Evolutionary conservation across 1,284 basidiomycete genomes (phyloP).

Genomic region (Fistulina hepatica): DNA sequence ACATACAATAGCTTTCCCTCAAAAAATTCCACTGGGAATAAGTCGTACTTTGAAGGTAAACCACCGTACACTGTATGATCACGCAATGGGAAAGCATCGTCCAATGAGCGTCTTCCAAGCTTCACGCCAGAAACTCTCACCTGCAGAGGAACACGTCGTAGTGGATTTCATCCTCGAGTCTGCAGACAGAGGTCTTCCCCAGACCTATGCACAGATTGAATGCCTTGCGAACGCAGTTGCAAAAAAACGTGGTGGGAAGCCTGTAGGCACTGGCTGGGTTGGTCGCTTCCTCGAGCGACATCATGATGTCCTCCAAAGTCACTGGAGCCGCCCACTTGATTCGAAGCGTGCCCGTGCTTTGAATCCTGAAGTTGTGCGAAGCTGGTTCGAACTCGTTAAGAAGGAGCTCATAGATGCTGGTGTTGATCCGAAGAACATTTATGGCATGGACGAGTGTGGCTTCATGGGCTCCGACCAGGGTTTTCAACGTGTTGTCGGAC

Average conservation of each 20-base stretch:
- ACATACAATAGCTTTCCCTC: too few species aligned
- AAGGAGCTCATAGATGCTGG: conserved; percentile 6
- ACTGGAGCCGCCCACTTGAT: conserved; percentile 5
- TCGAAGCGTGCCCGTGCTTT: not conserved
- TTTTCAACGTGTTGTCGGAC: conserved; percentile 18
- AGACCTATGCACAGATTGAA: conserved; percentile 1
- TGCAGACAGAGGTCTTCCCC: conserved; percentile 8
- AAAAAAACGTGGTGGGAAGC: conserved; percentile 1
- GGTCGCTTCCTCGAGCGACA: not conserved
- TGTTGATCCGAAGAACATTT: conserved; percentile 19
- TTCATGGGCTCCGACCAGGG: conserved; percentile 17
- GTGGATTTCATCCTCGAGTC: conserved; percentile 7
- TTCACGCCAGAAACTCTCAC: too few species aligned
- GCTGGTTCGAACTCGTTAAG: conserved; percentile 1
- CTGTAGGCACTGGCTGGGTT: conserved; percentile 4
- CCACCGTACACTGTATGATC: too few species aligned
- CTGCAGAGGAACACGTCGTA: conserved; percentile 7
- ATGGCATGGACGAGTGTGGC: conserved; percentile 26
- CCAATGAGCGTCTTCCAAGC: too few species aligned
- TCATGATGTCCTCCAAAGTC: not conserved
- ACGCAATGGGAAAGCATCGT: too few species aligned
- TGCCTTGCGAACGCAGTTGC: conserved; percentile 7
- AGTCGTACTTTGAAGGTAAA: too few species aligned
- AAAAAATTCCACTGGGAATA: too few species aligned
- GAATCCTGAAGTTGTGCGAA: not conserved